These are phyloP conservation scores for Starmerella vitae DNA, from an alignment of 805 yeast species.

Conservation along the genomic window DNA sequence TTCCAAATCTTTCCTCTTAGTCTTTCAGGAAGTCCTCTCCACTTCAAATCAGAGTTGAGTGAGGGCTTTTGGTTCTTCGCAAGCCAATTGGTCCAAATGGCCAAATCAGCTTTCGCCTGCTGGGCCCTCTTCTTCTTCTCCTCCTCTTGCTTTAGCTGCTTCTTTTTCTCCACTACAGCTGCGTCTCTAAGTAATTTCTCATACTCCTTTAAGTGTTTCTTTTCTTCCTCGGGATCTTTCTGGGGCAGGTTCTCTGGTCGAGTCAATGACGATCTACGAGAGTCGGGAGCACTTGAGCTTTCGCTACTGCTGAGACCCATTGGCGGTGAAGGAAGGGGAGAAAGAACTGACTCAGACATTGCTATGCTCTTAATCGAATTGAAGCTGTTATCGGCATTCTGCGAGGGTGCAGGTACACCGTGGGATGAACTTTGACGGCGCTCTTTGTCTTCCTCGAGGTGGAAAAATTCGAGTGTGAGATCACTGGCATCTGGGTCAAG, in stretches of 20 bases:
- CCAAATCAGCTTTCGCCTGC: slow-evolving; percentile 18
- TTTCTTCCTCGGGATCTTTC: slow-evolving; percentile 39
- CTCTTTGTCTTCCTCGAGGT: slow-evolving; percentile 8
- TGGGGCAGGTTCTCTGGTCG: slow-evolving; percentile 59
- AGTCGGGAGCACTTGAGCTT: slow-evolving; percentile 6
- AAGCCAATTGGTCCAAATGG: slow-evolving; percentile 32
- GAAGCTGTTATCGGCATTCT: slow-evolving; percentile 1
- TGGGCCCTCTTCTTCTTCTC: slow-evolving; percentile 18
- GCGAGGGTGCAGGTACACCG: not conserved
- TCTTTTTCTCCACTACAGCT: slow-evolving; percentile 31
- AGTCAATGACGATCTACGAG: slow-evolving; percentile 33
- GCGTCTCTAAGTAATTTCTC: slow-evolving; percentile 31
- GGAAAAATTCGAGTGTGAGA: slow-evolving; percentile 24
- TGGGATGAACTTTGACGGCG: not conserved
- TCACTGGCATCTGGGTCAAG: slow-evolving; percentile 29
- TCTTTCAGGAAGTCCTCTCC: slow-evolving; percentile 43
- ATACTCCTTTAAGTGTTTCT: slow-evolving; percentile 42
- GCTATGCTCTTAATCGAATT: slow-evolving; percentile 6
- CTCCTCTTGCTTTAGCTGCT: slow-evolving; percentile 18
- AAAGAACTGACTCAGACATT: not conserved
- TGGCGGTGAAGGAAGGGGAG: slow-evolving; percentile 8
- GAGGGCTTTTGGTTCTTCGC: slow-evolving; percentile 18
- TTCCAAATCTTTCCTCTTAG: slow-evolving; percentile 42
- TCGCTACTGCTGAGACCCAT: not conserved
- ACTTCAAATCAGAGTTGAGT: slow-evolving; percentile 41